Percentiles rank a stretch among this genome's conserved stretches.
These are phyloP conservation scores for Oryza longistaminata DNA, from an alignment of 176 grass and related monocot genomes.

Conservation along the genomic window DNA sequence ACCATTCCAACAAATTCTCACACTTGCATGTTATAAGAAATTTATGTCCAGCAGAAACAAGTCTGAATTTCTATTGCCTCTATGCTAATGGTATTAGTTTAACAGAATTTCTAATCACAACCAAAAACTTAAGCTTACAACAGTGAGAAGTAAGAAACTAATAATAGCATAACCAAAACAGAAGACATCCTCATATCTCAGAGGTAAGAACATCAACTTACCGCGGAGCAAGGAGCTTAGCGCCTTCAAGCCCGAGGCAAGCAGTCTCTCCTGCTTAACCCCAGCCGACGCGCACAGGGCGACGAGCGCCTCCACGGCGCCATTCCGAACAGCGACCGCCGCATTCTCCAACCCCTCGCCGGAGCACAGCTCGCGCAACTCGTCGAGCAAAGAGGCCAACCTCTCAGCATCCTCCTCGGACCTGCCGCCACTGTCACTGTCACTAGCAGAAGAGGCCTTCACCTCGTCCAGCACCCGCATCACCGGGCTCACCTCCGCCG, in stretches of 20 bases:
- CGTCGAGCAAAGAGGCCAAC: conserved; percentile 57
- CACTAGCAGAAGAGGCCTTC: conserved; percentile 46
- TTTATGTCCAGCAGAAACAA: conserved; percentile 2
- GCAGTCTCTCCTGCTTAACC: conserved; percentile 44
- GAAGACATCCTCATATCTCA: not conserved
- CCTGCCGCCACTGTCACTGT: conserved; percentile 13
- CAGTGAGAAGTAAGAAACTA: conserved; percentile 2
- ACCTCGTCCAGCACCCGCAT: conserved; percentile 62
- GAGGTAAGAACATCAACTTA: conserved; percentile 37
- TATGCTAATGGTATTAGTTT: conserved; percentile 8
- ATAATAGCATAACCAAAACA: not conserved
- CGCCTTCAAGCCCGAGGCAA: conserved; percentile 60
- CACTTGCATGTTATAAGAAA: not conserved
- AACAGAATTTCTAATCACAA: not conserved
- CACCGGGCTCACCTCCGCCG: conserved; percentile 64
- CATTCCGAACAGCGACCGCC: conserved; percentile 66
- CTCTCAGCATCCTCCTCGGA: conserved; percentile 36
- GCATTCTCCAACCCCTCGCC: conserved; percentile 59
- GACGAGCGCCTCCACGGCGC: conserved; percentile 63
- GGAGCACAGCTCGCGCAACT: conserved; percentile 56
- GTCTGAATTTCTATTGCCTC: too few relatives aligned
- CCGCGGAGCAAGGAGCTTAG: conserved; percentile 71
- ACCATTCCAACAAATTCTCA: not conserved
- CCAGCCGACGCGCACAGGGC: conserved; percentile 63
- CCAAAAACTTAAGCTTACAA: not conserved